phyloP scores from a whole-genome alignment of 2,329 filamentous ascomycete genomes.

The Apiospora kogelbergensis region DNA sequence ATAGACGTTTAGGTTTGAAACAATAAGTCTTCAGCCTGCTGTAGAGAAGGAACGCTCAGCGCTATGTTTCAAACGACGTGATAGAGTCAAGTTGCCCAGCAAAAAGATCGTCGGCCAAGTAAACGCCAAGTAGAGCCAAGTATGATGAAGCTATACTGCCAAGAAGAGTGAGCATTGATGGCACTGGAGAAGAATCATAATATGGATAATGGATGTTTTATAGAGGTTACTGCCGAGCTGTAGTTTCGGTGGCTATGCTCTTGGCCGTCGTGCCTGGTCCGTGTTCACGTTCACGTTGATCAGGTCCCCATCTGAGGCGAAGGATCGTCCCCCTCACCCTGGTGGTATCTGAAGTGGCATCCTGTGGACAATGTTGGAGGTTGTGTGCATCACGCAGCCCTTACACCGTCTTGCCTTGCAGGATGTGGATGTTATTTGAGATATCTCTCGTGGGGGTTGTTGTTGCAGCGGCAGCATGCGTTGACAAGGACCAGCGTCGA shows the following conservation, averaged over 20 bases:
- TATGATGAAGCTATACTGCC: background rate
- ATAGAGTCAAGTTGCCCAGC: background rate
- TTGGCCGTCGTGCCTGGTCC: background rate
- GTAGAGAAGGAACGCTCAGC: slow-evolving; percentile 1
- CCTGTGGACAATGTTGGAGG: background rate
- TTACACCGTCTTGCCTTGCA: background rate
- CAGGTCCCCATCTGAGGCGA: background rate
- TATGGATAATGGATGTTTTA: slow-evolving; percentile 2
- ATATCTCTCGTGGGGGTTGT: background rate
- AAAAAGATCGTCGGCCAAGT: slow-evolving; percentile 1
- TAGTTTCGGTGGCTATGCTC: background rate
- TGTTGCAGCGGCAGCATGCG: background rate
- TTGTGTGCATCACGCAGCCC: background rate
- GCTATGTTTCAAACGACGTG: background rate
- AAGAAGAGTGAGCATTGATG: slow-evolving; percentile 3
- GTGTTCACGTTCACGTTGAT: background rate
- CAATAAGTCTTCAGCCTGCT: background rate
- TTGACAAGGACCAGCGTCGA: background rate
- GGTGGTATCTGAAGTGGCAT: slow-evolving; percentile 3
- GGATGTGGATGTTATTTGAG: background rate
- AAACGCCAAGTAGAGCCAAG: slow-evolving; percentile 7
- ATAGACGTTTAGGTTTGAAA: background rate
- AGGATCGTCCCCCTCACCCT: background rate
- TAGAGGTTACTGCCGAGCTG: background rate
- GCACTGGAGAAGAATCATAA: background rate